phyloP scores from a whole-genome alignment of 139 green algal species.

The Closterium sp. region DNA sequence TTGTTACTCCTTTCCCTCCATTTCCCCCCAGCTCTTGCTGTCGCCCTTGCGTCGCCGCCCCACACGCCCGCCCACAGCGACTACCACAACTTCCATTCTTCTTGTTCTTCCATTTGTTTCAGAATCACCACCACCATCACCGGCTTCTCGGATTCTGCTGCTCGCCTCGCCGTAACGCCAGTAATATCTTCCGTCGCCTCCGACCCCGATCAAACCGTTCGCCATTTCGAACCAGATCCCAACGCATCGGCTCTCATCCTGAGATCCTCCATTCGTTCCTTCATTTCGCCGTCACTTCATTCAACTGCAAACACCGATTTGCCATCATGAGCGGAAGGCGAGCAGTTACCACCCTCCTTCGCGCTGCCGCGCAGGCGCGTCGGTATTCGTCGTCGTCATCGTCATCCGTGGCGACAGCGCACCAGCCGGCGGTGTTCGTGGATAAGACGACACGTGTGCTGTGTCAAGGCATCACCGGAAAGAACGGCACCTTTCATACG shows the following conservation, averaged over 20 bases:
- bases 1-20: background rate
- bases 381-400: background rate
- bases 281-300: background rate
- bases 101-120: background rate
- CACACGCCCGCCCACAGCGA: background rate
- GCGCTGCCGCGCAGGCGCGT: background rate
- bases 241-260: background rate
- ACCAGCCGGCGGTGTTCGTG: conserved; percentile 88
- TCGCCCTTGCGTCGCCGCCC: background rate
- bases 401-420: background rate
- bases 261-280: background rate
- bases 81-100: background rate
- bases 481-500: conserved; percentile 97
- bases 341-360: background rate
- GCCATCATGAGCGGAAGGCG: background rate
- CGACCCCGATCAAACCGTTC: background rate
- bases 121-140: background rate
- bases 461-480: conserved; percentile 87
- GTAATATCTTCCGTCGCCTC: background rate
- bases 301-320: background rate
- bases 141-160: background rate
- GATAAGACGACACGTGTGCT: conserved; percentile 84
- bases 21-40: background rate
- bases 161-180: background rate
- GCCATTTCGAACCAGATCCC: background rate